Conservation (phyloP, 805 yeast genomes). For the Candida multigemmis region DNA sequence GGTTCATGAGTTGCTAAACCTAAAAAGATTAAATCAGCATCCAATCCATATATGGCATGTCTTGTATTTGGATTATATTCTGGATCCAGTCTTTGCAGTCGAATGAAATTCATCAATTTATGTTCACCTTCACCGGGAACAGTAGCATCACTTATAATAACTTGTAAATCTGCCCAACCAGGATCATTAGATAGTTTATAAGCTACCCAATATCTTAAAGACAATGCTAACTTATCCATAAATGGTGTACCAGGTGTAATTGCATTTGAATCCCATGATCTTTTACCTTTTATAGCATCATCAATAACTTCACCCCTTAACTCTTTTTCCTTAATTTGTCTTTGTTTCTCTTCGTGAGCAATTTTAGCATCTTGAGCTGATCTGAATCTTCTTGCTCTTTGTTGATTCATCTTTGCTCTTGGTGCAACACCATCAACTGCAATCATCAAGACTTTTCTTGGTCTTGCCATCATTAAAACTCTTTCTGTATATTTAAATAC, state of each 20-base stretch:
- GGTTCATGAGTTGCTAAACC: constrained; percentile 98
- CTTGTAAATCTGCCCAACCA: constrained; percentile 86
- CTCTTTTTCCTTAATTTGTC: constrained; percentile 50
- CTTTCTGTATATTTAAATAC: constrained; percentile 89
- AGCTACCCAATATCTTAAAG: constrained; percentile 86
- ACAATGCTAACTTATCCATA: constrained; percentile 81
- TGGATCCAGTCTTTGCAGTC: constrained; percentile 82
- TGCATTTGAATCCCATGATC: constrained; percentile 91
- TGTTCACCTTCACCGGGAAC: constrained; percentile 99
- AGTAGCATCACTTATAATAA: constrained; percentile 88
- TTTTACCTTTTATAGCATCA: constrained; percentile 60
- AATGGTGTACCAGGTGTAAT: constrained; percentile 99
- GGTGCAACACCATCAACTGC: constrained; percentile 99
- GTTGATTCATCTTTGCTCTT: constrained; percentile 96
- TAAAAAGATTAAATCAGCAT: constrained; percentile 93
- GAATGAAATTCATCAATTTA: constrained; percentile 90
- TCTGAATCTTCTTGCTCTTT: constrained; percentile 86
- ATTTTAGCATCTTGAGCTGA: constrained; percentile 84
- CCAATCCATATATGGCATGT: constrained; percentile 96
- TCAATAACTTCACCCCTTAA: constrained; percentile 69
- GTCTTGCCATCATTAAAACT: constrained; percentile 88
- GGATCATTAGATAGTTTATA: constrained; percentile 83
- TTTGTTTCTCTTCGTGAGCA: constrained; percentile 63
- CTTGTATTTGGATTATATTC: constrained; percentile 85
- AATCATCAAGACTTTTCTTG: constrained; percentile 83